These are phyloP conservation scores for Lactarius pseudohatsudake DNA, from an alignment of 768 basidiomycete species.

Conservation along the genomic window DNA sequence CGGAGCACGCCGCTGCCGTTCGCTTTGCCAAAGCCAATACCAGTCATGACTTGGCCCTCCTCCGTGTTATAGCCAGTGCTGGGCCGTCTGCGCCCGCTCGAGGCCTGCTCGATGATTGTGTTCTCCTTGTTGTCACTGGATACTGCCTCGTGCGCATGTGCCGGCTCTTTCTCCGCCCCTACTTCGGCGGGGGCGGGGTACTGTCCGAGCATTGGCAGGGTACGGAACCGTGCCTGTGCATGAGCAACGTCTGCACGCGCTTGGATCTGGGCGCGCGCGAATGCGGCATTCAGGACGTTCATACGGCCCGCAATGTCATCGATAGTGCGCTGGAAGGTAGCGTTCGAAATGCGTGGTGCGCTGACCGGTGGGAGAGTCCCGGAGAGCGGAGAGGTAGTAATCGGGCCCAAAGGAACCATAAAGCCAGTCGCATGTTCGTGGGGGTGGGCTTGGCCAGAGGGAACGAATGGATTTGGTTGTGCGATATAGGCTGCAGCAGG, in stretches of 20 bases:
- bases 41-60: conserved; percentile 33
- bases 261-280: conserved; percentile 29
- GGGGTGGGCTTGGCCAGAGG: conserved; percentile 9
- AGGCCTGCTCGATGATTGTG: conserved; percentile 23
- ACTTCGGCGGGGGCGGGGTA: conserved; percentile 11
- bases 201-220: conserved; percentile 17
- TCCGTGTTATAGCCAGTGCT: conserved; percentile 26
- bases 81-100: conserved; percentile 31
- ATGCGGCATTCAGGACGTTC: conserved; percentile 39
- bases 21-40: conserved; percentile 36
- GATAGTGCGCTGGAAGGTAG: conserved; percentile 43
- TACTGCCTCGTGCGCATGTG: conserved; percentile 3
- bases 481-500: conserved; percentile 8
- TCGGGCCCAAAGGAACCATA: conserved; percentile 19
- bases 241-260: conserved; percentile 26
- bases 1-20: conserved; percentile 35
- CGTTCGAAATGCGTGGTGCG: conserved; percentile 44
- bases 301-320: conserved; percentile 49
- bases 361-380: conserved; percentile 41
- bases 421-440: conserved; percentile 16
- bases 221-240: conserved; percentile 14
- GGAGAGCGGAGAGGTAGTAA: conserved; percentile 27
- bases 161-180: conserved; percentile 20
- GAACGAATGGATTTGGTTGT: conserved; percentile 13
- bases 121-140: conserved; percentile 42